Conservation (phyloP, 1,284 basidiomycete species). For the Veloporphyrellus conicus region DNA sequence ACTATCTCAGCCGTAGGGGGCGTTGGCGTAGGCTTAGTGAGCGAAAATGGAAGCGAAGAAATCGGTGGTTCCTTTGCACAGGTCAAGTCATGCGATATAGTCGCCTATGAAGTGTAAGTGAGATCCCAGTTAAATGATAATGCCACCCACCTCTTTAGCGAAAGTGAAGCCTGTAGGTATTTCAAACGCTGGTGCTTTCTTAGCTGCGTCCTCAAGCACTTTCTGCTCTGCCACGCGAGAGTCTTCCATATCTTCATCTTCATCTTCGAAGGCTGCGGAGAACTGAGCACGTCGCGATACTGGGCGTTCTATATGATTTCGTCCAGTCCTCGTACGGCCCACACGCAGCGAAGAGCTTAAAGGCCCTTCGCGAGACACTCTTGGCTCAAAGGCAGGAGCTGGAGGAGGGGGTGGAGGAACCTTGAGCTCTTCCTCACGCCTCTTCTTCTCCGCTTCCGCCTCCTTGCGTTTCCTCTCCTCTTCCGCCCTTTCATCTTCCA, state of each 20-base stretch:
- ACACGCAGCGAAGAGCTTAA: slow-evolving; percentile 58
- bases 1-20: slow-evolving; percentile 3
- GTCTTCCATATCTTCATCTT: slow-evolving; percentile 48
- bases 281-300: slow-evolving; percentile 46
- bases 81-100: slow-evolving; percentile 36
- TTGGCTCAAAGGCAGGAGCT: slow-evolving; percentile 26
- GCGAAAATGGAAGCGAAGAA: slow-evolving; percentile 59
- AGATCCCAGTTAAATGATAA: background rate
- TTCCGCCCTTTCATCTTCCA: slow-evolving; percentile 34
- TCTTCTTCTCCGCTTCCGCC: slow-evolving; percentile 22
- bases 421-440: slow-evolving; percentile 21
- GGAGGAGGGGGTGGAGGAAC: slow-evolving; percentile 24
- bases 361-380: slow-evolving; percentile 24
- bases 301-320: slow-evolving; percentile 53
- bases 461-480: slow-evolving; percentile 19
- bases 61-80: slow-evolving; percentile 65
- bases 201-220: slow-evolving; percentile 49
- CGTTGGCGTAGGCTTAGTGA: slow-evolving; percentile 37
- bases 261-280: slow-evolving; percentile 64
- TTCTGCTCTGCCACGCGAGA: slow-evolving; percentile 42
- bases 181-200: slow-evolving; percentile 52
- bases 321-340: slow-evolving; percentile 51
- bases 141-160: slow-evolving; percentile 52
- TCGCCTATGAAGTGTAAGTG: slow-evolving; percentile 24
- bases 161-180: slow-evolving; percentile 66